These are phyloP conservation scores for Arabidopsis arenosa DNA, from an alignment of 345 rosid species.

Conservation along the genomic window DNA sequence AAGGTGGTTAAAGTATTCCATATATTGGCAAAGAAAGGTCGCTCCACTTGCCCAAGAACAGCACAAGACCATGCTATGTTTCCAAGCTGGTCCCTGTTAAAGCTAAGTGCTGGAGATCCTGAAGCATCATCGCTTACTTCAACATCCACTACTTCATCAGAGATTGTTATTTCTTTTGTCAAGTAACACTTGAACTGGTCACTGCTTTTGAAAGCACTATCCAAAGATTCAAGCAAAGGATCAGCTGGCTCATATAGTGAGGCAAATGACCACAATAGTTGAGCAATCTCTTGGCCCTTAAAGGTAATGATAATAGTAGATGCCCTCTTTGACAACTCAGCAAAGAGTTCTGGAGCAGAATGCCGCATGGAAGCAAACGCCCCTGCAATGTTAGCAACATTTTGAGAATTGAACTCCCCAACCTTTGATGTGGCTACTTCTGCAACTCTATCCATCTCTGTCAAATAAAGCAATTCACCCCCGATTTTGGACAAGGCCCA, in stretches of 20 bases:
- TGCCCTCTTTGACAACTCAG: slow-evolving; percentile 71
- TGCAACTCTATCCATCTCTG: slow-evolving; percentile 97
- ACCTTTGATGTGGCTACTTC: slow-evolving; percentile 81
- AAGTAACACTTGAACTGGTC: slow-evolving; percentile 59
- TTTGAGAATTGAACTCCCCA: slow-evolving; percentile 80
- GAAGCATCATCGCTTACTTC: slow-evolving; percentile 40
- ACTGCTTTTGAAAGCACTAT: slow-evolving; percentile 55
- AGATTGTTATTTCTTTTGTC: slow-evolving; percentile 32
- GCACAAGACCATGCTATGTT: slow-evolving; percentile 98
- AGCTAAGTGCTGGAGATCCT: slow-evolving; percentile 57
- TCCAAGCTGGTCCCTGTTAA: slow-evolving; percentile 85
- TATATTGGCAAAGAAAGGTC: slow-evolving; percentile 65
- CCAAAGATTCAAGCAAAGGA: slow-evolving; percentile 69
- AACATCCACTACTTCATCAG: slow-evolving; percentile 39
- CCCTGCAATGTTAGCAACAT: slow-evolving; percentile 90
- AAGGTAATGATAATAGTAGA: slow-evolving; percentile 55
- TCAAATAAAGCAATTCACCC: slow-evolving; percentile 81
- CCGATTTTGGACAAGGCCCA: slow-evolving; percentile 96
- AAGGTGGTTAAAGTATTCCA: slow-evolving; percentile 66
- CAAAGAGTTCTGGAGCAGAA: slow-evolving; percentile 76
- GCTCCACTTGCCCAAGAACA: slow-evolving; percentile 74
- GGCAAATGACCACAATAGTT: slow-evolving; percentile 92
- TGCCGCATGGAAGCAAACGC: slow-evolving; percentile 92
- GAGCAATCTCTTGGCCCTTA: slow-evolving; percentile 87
- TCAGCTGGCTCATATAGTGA: slow-evolving; percentile 77